Evolutionary conservation across 2,329 filamentous ascomycete genomes (phyloP), one percentile per base, ranked within the genome.

Genomic region (Camillea tinctor): DNA sequence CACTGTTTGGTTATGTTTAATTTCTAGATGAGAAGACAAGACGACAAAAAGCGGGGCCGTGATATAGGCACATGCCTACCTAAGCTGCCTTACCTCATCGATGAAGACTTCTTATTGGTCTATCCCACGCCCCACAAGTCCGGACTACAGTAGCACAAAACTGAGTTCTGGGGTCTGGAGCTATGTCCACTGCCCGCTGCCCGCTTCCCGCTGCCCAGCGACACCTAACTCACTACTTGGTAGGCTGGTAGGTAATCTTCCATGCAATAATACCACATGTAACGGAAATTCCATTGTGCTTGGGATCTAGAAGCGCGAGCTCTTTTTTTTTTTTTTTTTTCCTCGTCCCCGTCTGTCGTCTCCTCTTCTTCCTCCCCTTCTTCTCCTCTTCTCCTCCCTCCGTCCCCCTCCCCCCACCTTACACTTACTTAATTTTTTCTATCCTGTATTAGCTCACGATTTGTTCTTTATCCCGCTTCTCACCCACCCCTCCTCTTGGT

Each of bases 401-500:
- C 36, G 5, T 15, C 13, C 13, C 13, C 11, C 36, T 17, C 13
- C 36, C 36, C 17, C 36, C 36, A 44, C 36, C 13, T n/a, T 6
- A 44, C 36, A 44, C 36, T 44, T 44, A 17, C 36, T 44, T 40
- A 26, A 5, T 23, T 9, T 52, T 52, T n/a, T 52, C 24, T 22
- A 9, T 24, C 11, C 21, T 13, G 15, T 22, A 23, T 15, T n/a
- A n/a, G 20, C 17, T n/a, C 24, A n/a, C n/a, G 23, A 24, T 24
- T 54, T 57, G 15, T 40, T 22, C 23, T 48, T 53, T 19, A 22
- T 56, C 22, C 26, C 26, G 30, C 36, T 21, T 50, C 36, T 52
- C 52, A 21, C 54, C 52, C 57, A 63, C 56, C 62, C 54, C 49
- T 48, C 36, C 44, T 59, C 56, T 54, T n/a, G 15, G 24, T 20